Evolutionary conservation across 2,329 filamentous ascomycete genomes (phyloP), one percentile per base, ranked within the genome.

Genomic region (Elsinoe fawcettii): DNA sequence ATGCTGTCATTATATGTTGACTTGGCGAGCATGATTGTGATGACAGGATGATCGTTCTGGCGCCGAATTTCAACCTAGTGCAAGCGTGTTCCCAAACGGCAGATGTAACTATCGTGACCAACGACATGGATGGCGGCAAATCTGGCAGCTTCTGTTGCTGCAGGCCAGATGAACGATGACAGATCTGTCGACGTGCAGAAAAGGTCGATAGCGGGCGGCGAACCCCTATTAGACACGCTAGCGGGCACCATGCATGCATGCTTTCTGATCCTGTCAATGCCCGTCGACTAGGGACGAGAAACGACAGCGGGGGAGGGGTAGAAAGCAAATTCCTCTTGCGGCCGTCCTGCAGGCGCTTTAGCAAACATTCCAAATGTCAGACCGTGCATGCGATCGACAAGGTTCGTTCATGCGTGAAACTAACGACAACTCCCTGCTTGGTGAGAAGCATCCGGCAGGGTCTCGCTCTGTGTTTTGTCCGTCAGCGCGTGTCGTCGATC

Each of bases 151-250:
- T 25, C 25, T 30, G 16, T 4, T 18, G 27, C 23, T 32, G 46
- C 46, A 51, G 46, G 23, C 46, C n/a, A 34, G 46, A 51, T 51
- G 46, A 51, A 51, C 27, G 25, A 34, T 34, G 25, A 51, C 46
- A 51, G 46, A 51, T 51, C 46, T 51, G 25, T 51, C 46, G 46
- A 16, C 46, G 14, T 51, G 23, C 46, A 51, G 14, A 12, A 34
- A 7, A 32, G 23, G 27, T 20, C 46, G 25, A 20, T 51, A 51
- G 46, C 46, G 25, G 23, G 18, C 49, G 49, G 49, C 49, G 30
- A 51, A 53, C 49, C 49, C 49, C 49, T 53, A 53, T 53, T 53
- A 34, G 25, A 53, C 12, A 53, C 49, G n/a, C 49, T 53, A 53
- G 49, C 20, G 49, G 32, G 32, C n/a, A n/a, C n/a, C n/a, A 30